A percentile compares a stretch with the other conserved stretches of the same genome.
Conservation (phyloP, 2,329 filamentous ascomycete species). For the Colletotrichum sp. region DNA sequence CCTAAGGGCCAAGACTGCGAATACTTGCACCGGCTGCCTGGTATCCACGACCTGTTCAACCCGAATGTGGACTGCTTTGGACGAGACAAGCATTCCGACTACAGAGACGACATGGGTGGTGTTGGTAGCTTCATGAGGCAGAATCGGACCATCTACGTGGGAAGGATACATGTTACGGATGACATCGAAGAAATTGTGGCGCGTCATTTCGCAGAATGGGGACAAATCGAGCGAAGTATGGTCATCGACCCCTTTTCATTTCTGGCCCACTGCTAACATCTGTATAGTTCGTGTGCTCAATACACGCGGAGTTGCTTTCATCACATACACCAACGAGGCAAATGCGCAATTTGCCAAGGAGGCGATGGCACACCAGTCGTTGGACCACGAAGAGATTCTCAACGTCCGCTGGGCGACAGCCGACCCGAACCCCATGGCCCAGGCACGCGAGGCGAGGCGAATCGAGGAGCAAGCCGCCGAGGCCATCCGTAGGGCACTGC, state of each 20-base stretch:
- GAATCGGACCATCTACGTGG: conserved; percentile 93
- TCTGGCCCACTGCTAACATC: not conserved
- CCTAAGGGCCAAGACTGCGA: conserved; percentile 92
- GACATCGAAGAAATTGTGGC: conserved; percentile 97
- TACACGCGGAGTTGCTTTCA: conserved; percentile 87
- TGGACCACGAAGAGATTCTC: conserved; percentile 90
- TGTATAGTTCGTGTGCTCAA: conserved; percentile 77
- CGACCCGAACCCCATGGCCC: conserved; percentile 93
- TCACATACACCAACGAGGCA: conserved; percentile 88
- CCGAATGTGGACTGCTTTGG: conserved; percentile 96
- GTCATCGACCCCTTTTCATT: conserved; percentile 4
- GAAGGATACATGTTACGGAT: conserved; percentile 92
- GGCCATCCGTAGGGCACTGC: conserved; percentile 85
- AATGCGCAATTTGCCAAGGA: conserved; percentile 86
- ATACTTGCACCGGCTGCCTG: conserved; percentile 89
- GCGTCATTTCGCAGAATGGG: conserved; percentile 96
- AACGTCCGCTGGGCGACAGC: conserved; percentile 98
- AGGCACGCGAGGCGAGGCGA: conserved; percentile 85
- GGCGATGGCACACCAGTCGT: conserved; percentile 91
- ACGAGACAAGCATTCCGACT: conserved; percentile 90
- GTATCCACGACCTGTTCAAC: conserved; percentile 87
- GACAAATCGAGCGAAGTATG: conserved; percentile 79
- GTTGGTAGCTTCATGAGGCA: conserved; percentile 93
- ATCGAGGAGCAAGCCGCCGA: conserved; percentile 98
- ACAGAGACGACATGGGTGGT: conserved; percentile 97